These are phyloP conservation scores for Saprolegnia diclina DNA, from an alignment of 352 stramenopile genomes.

Conservation along the genomic window DNA sequence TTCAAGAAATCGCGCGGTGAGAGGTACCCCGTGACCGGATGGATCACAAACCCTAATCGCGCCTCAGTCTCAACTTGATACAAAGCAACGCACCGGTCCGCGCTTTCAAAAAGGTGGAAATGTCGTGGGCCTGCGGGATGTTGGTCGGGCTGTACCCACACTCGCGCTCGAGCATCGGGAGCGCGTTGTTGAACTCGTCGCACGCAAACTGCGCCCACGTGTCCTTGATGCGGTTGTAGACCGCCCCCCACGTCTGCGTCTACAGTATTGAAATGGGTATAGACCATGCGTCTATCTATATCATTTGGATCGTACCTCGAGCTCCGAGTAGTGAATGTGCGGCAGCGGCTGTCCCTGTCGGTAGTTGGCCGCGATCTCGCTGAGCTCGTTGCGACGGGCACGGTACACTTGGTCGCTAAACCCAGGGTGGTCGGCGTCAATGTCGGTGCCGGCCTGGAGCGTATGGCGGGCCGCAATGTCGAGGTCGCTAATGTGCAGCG, in stretches of 20 bases:
- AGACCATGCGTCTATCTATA: too few relatives aligned
- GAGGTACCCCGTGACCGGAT: slow-evolving; percentile 81
- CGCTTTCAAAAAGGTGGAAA: slow-evolving; percentile 91
- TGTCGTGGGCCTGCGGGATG: slow-evolving; percentile 93
- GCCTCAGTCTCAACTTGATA: neutral
- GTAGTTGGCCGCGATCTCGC: slow-evolving; percentile 87
- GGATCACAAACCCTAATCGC: slow-evolving; percentile 33
- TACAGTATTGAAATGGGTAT: too few relatives aligned
- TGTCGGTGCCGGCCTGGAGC: slow-evolving; percentile 90
- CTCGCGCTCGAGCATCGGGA: slow-evolving; percentile 92
- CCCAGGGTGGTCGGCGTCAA: slow-evolving; percentile 92
- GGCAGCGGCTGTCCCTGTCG: slow-evolving; percentile 88
- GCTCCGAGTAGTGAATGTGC: slow-evolving; percentile 88
- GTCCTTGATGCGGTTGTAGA: slow-evolving; percentile 92
- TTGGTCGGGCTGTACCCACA: slow-evolving; percentile 91
- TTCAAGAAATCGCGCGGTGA: slow-evolving; percentile 86
- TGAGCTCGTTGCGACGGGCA: slow-evolving; percentile 81
- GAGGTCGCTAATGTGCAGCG: slow-evolving; percentile 73
- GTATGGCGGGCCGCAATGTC: slow-evolving; percentile 67
- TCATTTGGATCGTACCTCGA: neutral
- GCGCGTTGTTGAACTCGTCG: slow-evolving; percentile 94
- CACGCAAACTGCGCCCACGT: slow-evolving; percentile 94
- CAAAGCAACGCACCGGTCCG: slow-evolving; percentile 53
- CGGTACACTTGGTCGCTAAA: slow-evolving; percentile 86
- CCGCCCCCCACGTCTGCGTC: slow-evolving; percentile 81